Percentiles rank a stretch among this genome's conserved stretches.
Evolutionary conservation across 768 basidiomycete species (phyloP).

Genomic region (Tylopilus plumbeoviolaceoides): DNA sequence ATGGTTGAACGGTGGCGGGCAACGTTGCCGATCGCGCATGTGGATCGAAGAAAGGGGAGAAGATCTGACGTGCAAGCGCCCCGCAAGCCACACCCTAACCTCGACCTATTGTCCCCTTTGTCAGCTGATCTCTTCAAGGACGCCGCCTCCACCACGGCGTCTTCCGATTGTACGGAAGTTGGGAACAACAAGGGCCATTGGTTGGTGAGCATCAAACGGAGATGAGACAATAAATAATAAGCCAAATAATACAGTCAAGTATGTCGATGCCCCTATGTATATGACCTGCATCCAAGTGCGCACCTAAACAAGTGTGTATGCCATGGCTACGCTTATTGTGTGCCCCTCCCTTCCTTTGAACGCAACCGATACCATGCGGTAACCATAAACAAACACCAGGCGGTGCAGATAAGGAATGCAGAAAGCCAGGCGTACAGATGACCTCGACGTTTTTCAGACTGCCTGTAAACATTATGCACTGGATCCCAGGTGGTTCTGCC

Average conservation of each 20-base stretch:
- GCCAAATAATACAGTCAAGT: background rate
- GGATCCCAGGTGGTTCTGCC: conserved; percentile 5
- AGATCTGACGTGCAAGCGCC: conserved; percentile 4
- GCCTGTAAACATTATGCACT: conserved; percentile 17
- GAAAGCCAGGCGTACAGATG: conserved; percentile 44
- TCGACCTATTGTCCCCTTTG: conserved; percentile 16
- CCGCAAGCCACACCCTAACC: conserved; percentile 7
- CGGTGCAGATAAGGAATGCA: conserved; percentile 39
- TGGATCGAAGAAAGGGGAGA: conserved; percentile 13
- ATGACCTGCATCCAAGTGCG: background rate
- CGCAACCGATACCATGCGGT: conserved; percentile 59
- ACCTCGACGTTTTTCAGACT: conserved; percentile 45
- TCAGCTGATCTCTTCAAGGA: conserved; percentile 24
- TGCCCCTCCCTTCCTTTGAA: conserved; percentile 34
- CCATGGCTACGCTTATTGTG: background rate
- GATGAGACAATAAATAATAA: conserved; percentile 9
- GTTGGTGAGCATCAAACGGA: conserved; percentile 26
- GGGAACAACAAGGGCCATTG: conserved; percentile 31
- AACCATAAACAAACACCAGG: conserved; percentile 63
- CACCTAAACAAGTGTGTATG: background rate
- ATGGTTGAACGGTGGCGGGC: conserved; percentile 33
- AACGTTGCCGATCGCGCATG: conserved; percentile 17
- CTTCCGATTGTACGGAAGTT: conserved; percentile 31
- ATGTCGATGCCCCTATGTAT: background rate
- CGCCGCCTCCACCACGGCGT: conserved; percentile 24